phyloP scores from a whole-genome alignment of 2,329 filamentous ascomycete genomes.

The Hymenoscyphus scutula region DNA sequence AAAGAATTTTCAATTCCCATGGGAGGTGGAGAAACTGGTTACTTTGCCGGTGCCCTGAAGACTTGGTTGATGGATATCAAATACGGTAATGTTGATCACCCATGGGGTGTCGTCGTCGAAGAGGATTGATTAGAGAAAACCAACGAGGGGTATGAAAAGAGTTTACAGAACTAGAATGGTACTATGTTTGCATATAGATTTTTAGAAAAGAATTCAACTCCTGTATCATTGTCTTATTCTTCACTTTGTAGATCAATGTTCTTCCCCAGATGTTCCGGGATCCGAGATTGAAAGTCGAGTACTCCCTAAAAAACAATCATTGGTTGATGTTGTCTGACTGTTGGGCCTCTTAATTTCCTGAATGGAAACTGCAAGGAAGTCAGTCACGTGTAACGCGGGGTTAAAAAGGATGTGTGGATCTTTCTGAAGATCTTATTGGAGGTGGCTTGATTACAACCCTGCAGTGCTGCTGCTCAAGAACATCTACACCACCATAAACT shows the following conservation, averaged over 20 bases:
- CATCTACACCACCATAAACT: neutral
- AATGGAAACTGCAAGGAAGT: neutral
- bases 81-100: conserved; percentile 67
- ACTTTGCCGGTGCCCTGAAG: conserved; percentile 60
- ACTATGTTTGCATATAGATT: neutral
- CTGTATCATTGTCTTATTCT: neutral
- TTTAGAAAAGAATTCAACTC: neutral
- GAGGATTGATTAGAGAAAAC: conserved; percentile 40
- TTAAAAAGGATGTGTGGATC: neutral
- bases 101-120: conserved; percentile 66
- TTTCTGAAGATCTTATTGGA: neutral
- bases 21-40: conserved; percentile 50
- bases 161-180: neutral
- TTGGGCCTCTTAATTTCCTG: neutral
- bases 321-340: neutral
- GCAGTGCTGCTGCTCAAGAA: neutral
- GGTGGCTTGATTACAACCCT: neutral
- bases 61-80: conserved; percentile 68
- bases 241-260: neutral
- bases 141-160: neutral
- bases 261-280: neutral
- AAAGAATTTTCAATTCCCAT: conserved; percentile 61
- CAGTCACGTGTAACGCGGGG: neutral
- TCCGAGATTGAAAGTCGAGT: neutral
- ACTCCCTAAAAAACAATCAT: neutral